These are phyloP conservation scores for Pseudogymnoascus sp. DNA, from an alignment of 2,329 filamentous ascomycete species.

Conservation along the genomic window DNA sequence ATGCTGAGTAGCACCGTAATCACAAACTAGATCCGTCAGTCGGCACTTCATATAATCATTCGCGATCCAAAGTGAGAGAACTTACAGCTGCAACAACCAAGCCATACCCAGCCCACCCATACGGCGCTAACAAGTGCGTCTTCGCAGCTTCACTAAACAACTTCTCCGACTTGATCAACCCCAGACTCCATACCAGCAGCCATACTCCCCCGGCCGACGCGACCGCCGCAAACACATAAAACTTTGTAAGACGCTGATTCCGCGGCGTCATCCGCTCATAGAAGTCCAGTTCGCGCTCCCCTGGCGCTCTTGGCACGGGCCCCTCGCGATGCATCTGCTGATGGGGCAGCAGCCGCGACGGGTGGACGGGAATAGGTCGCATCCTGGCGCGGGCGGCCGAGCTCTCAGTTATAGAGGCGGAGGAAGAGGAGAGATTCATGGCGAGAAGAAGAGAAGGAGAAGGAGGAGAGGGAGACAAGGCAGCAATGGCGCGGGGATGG, in stretches of 20 bases:
- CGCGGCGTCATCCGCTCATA: slow-evolving; percentile 1
- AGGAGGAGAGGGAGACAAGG: not conserved
- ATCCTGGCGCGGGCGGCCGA: not conserved
- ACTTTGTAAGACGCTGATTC: slow-evolving; percentile 1
- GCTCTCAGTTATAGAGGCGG: not conserved
- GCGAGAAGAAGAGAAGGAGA: not conserved
- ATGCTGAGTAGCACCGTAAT: not conserved
- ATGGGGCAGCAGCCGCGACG: slow-evolving; percentile 2
- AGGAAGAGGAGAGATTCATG: not conserved
- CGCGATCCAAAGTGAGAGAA: not conserved
- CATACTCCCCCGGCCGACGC: not conserved
- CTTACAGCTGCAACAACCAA: not conserved
- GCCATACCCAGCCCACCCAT: not conserved
- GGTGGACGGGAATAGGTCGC: not conserved
- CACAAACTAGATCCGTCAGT: not conserved
- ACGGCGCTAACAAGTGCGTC: not conserved
- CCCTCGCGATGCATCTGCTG: slow-evolving; percentile 7
- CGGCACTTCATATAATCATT: not conserved
- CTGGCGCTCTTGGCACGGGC: not conserved
- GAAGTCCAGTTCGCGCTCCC: slow-evolving; percentile 1
- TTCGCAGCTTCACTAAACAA: slow-evolving; percentile 6
- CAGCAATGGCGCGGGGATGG: not conserved
- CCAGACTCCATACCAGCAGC: not conserved
- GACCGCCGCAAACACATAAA: not conserved
- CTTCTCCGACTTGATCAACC: slow-evolving; percentile 10